Conservation (phyloP, 495 filamentous ascomycete genomes). For the Poronia punctata region DNA sequence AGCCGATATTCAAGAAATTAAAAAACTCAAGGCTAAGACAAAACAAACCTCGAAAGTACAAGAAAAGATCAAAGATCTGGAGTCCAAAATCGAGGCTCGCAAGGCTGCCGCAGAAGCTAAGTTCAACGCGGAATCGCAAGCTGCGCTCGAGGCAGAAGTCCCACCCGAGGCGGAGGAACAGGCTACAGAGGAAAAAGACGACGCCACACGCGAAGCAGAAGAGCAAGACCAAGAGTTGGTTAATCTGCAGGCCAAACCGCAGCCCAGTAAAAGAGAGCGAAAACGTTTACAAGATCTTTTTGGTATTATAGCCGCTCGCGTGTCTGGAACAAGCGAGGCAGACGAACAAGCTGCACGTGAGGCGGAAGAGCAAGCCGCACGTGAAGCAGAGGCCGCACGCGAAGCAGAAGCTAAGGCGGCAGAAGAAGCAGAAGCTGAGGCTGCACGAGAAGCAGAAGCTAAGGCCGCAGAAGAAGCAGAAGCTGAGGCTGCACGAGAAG, state of each 20-base stretch:
- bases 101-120: conserved; percentile 22
- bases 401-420: conserved; percentile 24
- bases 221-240: conserved; percentile 13
- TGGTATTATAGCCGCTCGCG: conserved; percentile 23
- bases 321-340: conserved; percentile 7
- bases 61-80: conserved; percentile 33
- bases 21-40: conserved; percentile 12
- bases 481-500: conserved; percentile 28
- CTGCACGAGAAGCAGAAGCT: conserved; percentile 23
- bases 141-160: conserved; percentile 12
- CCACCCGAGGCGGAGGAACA: conserved; percentile 8
- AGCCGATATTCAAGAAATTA: conserved; percentile 18
- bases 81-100: conserved; percentile 22
- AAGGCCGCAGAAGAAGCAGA: conserved; percentile 24
- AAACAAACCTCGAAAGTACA: conserved; percentile 21
- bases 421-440: conserved; percentile 17
- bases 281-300: no score
- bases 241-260: conserved; percentile 7
- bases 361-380: conserved; percentile 11
- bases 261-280: background rate
- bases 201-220: conserved; percentile 20
- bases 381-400: conserved; percentile 21
- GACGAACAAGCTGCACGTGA: conserved; percentile 14
- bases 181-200: conserved; percentile 10
- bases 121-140: background rate